Evolutionary conservation across 73 alveolate species (phyloP).

Genomic region (Paramecium caudatum): DNA sequence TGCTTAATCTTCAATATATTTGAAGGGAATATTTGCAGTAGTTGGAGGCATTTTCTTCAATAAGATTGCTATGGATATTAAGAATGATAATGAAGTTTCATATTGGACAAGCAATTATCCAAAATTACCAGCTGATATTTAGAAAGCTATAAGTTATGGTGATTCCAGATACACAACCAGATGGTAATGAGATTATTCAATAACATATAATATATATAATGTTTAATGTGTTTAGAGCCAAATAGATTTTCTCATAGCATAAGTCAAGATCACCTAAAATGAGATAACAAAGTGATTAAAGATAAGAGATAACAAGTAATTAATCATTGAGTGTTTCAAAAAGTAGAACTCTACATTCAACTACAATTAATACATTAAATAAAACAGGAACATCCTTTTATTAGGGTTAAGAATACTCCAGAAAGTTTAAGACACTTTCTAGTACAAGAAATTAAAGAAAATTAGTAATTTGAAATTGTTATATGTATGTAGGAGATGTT

Average conservation of each 20-base stretch:
- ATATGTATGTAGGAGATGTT: too few species aligned
- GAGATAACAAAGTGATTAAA: background rate
- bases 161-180: slow-evolving; percentile 53
- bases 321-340: slow-evolving; percentile 10
- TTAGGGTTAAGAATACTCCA: too few species aligned
- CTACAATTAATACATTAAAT: background rate
- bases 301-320: background rate
- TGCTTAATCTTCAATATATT: slow-evolving; percentile 3
- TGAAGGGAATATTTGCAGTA: slow-evolving; percentile 42
- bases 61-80: slow-evolving; percentile 59
- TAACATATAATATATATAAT: slow-evolving; percentile 13
- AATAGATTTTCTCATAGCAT: background rate
- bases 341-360: background rate
- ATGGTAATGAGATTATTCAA: slow-evolving; percentile 18
- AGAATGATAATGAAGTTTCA: slow-evolving; percentile 29
- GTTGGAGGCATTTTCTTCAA: slow-evolving; percentile 23
- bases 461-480: too few species aligned
- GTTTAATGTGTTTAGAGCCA: background rate
- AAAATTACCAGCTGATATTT: background rate
- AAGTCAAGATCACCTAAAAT: background rate
- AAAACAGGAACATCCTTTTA: background rate
- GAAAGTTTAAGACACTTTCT: too few species aligned
- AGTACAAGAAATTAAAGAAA: too few species aligned
- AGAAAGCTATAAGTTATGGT: background rate
- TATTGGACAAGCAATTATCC: slow-evolving; percentile 42